phyloP scores from a whole-genome alignment of 2,329 filamentous ascomycete genomes.

The Endoconidiophora laricicola region DNA sequence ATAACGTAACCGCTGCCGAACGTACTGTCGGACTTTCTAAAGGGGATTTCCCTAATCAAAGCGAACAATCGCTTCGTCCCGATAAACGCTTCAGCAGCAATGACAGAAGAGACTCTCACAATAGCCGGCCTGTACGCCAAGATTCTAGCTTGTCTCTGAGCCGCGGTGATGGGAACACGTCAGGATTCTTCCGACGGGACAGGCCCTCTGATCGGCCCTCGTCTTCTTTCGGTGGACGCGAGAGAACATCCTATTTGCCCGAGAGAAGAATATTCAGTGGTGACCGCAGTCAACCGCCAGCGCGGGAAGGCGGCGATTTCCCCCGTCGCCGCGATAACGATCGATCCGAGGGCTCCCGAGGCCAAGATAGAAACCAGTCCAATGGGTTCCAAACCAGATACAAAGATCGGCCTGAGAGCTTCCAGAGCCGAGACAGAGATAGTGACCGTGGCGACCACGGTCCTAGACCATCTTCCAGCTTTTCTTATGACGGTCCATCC shows the following conservation, averaged over 20 bases:
- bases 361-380: neutral
- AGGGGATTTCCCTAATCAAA: neutral
- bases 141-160: too few relatives aligned
- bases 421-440: neutral
- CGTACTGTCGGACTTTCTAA: conserved; percentile 1
- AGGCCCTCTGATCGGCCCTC: neutral
- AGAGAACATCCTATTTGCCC: neutral
- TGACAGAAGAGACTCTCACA: neutral
- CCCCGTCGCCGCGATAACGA: too few relatives aligned
- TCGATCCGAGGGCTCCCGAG: neutral
- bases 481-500: neutral
- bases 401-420: neutral
- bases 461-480: too few relatives aligned
- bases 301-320: too few relatives aligned
- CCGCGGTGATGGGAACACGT: too few relatives aligned
- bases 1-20: conserved; percentile 6
- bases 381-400: neutral
- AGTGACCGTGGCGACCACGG: neutral
- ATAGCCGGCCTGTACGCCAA: neutral
- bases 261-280: neutral
- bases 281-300: neutral
- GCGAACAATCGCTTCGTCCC: too few relatives aligned
- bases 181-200: too few relatives aligned
- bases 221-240: neutral
- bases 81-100: too few relatives aligned